Conservation (phyloP, 2,329 filamentous ascomycete genomes). For the Colletotrichum paranaense region DNA sequence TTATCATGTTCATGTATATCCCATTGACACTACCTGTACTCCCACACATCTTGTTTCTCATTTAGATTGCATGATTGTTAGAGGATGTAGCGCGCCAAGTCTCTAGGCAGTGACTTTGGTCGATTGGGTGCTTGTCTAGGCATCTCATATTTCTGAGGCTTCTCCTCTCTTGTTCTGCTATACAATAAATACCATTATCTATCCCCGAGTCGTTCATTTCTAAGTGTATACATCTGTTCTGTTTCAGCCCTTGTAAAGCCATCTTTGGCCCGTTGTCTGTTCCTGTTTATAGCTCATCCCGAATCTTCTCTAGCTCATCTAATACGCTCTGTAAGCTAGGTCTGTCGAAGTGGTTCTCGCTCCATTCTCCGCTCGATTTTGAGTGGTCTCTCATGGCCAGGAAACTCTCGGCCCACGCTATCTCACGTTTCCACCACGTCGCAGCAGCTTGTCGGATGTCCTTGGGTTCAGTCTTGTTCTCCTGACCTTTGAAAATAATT, state of each 20-base stretch:
- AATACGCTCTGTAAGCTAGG: slow-evolving; percentile 59
- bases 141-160: neutral
- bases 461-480: slow-evolving; percentile 47
- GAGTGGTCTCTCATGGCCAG: slow-evolving; percentile 52
- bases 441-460: slow-evolving; percentile 51
- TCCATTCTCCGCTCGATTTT: slow-evolving; percentile 55
- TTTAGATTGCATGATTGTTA: neutral
- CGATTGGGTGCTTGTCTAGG: neutral
- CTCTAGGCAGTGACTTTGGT: neutral
- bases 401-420: slow-evolving; percentile 60
- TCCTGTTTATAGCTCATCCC: slow-evolving; percentile 40
- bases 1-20: neutral
- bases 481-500: slow-evolving; percentile 54
- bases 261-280: neutral
- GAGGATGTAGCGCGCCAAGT: neutral
- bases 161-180: neutral
- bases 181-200: slow-evolving; percentile 7
- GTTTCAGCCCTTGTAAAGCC: neutral
- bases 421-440: slow-evolving; percentile 61
- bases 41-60: neutral
- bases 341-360: slow-evolving; percentile 61
- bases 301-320: slow-evolving; percentile 13
- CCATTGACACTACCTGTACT: neutral
- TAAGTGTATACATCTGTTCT: neutral
- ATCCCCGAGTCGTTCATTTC: neutral